Evolutionary conservation across 2,329 filamentous ascomycete species (phyloP).

Genomic region (Diaporthe sp.): DNA sequence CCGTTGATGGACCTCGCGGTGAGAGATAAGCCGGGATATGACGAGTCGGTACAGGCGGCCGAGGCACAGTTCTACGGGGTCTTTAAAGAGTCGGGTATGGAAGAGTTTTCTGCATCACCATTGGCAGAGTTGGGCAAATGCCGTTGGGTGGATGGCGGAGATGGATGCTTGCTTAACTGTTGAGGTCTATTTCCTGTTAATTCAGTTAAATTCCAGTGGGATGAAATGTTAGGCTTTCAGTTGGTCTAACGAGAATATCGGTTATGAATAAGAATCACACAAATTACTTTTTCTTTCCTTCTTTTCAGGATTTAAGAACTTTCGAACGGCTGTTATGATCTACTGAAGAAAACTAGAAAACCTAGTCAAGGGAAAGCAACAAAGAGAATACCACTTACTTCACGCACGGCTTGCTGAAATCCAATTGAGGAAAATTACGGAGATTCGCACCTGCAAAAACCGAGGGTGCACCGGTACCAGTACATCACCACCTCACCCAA

Average conservation of each 20-base stretch:
- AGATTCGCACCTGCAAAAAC: too few species aligned
- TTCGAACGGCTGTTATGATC: too few species aligned
- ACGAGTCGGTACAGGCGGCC: not conserved
- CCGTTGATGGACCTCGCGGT: not conserved
- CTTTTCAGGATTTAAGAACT: too few species aligned
- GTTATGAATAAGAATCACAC: too few species aligned
- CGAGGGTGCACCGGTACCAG: too few species aligned
- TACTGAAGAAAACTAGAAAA: too few species aligned
- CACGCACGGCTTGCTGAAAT: too few species aligned
- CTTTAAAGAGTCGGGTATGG: not conserved
- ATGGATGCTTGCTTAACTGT: slow-evolving; percentile 1
- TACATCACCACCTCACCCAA: too few species aligned
- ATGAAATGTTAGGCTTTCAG: not conserved
- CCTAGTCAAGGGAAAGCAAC: too few species aligned
- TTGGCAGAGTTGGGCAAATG: not conserved
- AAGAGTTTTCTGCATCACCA: not conserved
- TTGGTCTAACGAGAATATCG: not conserved
- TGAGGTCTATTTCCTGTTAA: not conserved
- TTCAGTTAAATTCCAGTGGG: not conserved
- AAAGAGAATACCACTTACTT: too few species aligned
- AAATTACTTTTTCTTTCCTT: too few species aligned
- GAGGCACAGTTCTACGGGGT: not conserved
- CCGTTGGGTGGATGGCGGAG: not conserved
- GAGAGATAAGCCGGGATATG: not conserved
- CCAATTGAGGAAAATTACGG: too few species aligned